Evolutionary conservation across 768 basidiomycete species (phyloP), one percentile per base, ranked within the genome.

Genomic region (Trametes punicea): DNA sequence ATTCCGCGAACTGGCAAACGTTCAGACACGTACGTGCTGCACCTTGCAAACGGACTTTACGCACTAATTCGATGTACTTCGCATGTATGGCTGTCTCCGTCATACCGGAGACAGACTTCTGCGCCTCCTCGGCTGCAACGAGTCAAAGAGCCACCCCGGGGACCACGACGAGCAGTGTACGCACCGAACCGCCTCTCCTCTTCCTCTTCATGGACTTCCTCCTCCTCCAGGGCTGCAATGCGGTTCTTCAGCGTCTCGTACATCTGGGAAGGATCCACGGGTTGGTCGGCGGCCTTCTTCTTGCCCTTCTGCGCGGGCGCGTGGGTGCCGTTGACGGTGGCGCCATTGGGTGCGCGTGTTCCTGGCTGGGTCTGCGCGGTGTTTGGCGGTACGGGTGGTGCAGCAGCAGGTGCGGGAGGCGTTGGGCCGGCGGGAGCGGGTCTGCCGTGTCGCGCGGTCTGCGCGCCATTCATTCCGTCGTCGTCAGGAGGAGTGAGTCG

Each of bases 181-280:
- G 67, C 65, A 93, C 91, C 82, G 63, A 84, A 89, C 69, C 78
- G 77, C 62, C 79, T 77, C 68, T 93, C 91, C 71, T 93, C 91
- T 70, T 94, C 92, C 67, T 93, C 91, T 65, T 90, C 89, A 30
- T 89, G 75, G 6, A 87, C 87, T 65, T 90, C 88, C 67, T 91
- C 91, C 70, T 93, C 91, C 67, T 94, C 91, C 61, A 94, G 74
- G 39, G 89, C 90, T 5, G 92, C 90, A 72, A 94, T 94, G 69
- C 90, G 80, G 70, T 78, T 93, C 81, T 88, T 92, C 65, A 94
- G 76, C 51, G 84, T 88, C 70, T 93, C 91, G 69, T 92, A 92
- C 88, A 93, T 89, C 38, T 83, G 80, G 2, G 84, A 87, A 51
- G 90, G 90, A 74, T 94, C 91, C 51, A 89, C 81, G 20, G 84